Conservation (phyloP, 768 basidiomycete species). For the Pleurotus citrinopileatus region DNA sequence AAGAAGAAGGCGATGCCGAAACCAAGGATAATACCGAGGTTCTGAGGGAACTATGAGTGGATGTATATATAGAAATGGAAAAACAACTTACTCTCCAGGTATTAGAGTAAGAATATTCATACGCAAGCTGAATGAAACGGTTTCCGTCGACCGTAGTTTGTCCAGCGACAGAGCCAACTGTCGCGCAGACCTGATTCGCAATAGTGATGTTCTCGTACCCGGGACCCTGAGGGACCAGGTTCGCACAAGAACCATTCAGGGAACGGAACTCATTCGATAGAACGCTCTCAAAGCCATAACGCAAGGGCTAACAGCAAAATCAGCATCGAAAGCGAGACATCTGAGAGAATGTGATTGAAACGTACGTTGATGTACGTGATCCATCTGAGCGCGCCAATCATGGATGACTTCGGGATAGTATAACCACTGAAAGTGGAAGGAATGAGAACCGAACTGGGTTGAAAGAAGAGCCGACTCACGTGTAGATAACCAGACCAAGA, state of each 20-base stretch:
- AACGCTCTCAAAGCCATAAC: constrained; percentile 55
- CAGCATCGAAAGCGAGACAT: constrained; percentile 13
- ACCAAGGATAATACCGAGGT: constrained; percentile 65
- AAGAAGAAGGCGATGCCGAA: constrained; percentile 58
- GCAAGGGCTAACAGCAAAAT: constrained; percentile 37
- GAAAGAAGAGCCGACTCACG: constrained; percentile 13
- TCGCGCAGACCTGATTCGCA: constrained; percentile 56
- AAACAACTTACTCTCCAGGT: constrained; percentile 13
- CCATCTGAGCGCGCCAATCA: constrained; percentile 53
- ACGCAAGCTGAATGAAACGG: constrained; percentile 34
- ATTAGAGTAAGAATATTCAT: constrained; percentile 26
- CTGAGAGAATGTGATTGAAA: not conserved
- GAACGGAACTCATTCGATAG: constrained; percentile 63
- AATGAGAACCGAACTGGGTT: not conserved
- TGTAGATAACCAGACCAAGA: constrained; percentile 48
- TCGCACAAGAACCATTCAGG: constrained; percentile 40
- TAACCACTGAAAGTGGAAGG: constrained; percentile 36
- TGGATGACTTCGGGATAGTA: constrained; percentile 44
- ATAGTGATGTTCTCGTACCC: constrained; percentile 38
- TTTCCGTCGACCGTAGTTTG: constrained; percentile 45
- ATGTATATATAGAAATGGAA: not conserved
- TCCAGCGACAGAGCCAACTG: constrained; percentile 48
- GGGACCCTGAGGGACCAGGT: constrained; percentile 40
- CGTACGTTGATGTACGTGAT: constrained; percentile 50
- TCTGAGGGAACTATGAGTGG: constrained; percentile 47